Base-by-base conservation (phyloP, 2,329 filamentous ascomycete genomes). In the Zymoseptoria tritici region DNA sequence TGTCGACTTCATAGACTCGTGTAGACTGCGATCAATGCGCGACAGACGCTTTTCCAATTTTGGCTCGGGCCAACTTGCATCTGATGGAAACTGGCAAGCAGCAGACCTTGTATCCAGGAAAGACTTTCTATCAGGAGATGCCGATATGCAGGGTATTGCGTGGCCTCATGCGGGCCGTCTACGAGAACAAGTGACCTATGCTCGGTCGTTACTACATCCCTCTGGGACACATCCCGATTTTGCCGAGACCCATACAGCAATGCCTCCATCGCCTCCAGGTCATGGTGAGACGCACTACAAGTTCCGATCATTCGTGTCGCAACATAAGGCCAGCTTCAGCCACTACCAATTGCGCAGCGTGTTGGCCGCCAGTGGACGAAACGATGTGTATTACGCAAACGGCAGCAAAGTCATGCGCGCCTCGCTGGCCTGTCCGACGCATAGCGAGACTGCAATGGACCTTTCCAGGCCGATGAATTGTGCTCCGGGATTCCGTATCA, bases 261-360 rank as follows among this genome's bases (percentile, higher is more conserved):
- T 36, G 36, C 36, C 36, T 46, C 16, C 36, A n/a, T 49, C 57
- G 21, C 49, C 58, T 56, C 54, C 29, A 9, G 52, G 54, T 29
- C 55, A 63, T 31, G 46, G 55, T 11, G 63, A 68, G 55, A 58
- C 49, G 22, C 61, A 65, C 11, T 73, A 72, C 59, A 65, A 57
- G 13, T 72, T 71, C 57, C 62, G 63, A 8, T 59, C 57, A 57
- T 75, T 71, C 64, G 59, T 64, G 67, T 72, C 78, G 0, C 72
- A 72, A 9, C 77, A 80, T 62, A 78, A 75, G 57, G 78, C 80
- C 4, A 76, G 74, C n/a, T 78, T 81, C 53, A 77, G 79, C 29
- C 83, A 85, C 67, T 85, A 83, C 63, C 83, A 85, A 65, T 76
- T 85, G 3, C 81, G 83, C 13, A 84, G 85, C 63, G 71, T 83